Evolutionary conservation across 495 filamentous ascomycete species (phyloP), one percentile per base, ranked within the genome.

Genomic region (Aspergillus asperescens): DNA sequence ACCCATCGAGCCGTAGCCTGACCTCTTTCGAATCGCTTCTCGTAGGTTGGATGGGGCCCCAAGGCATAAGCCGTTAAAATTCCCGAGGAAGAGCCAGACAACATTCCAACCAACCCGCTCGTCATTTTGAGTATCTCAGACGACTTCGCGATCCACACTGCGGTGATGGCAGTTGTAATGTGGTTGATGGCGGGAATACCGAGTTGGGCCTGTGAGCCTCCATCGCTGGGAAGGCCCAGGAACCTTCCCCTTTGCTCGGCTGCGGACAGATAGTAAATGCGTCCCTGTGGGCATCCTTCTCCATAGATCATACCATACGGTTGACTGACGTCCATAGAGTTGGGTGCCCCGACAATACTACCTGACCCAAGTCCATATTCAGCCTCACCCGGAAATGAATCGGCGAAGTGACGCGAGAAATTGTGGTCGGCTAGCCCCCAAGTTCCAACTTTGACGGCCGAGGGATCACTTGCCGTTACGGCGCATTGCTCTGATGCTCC

Each of bases 71-170:
- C 77, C 2, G 89, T 86, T 18, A 98, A 75, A n/a, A 96, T 75
- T 39, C 93, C 93, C 2, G 85, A 79, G 10, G 91, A 88, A 7
- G 91, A 93, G 4, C 93, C 93, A 49, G 83, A 79, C 60, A 97
- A 62, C 56, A 96, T 86, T 0, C 88, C 93, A 35, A 93, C 61
- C 55, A 92, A 73, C 2, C 89, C 89, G 38, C 89, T 78, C 0
- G 90, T 90, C 52, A 82, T 74, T 38, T 81, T 78, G 13, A 86
- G 81, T 20, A 96, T 74, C 25, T 77, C 72, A 2, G 79, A 62
- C 1, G 87, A 85, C 62, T 97, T 97, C 1, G 92, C 88, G 60
- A 97, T 90, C 94, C 94, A 98, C 5, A 95, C 82, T 16, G 82
- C 78, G 59, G 84, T 87, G 35, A 90, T 72, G 6, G 83, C 78